phyloP scores from a whole-genome alignment of 306 rosid species.

The Arachis hypogaea region DNA sequence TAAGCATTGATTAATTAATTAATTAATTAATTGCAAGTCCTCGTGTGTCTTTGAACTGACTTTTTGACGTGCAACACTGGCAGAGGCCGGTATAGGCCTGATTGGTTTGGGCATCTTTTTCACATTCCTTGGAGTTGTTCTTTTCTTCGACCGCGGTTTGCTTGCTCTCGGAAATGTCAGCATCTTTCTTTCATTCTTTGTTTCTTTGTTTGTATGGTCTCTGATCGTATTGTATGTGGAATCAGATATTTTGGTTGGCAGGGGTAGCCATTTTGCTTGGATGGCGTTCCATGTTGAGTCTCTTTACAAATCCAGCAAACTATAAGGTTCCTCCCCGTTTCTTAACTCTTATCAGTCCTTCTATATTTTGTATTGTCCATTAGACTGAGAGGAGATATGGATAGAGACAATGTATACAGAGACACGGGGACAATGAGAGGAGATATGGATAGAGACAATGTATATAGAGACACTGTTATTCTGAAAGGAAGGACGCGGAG shows the following conservation, averaged over 20 bases:
- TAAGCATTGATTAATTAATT: constrained; percentile 39
- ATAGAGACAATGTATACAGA: too few species aligned
- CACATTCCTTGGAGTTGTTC: constrained; percentile 77
- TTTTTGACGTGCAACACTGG: constrained; percentile 39
- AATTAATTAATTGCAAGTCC: too few species aligned
- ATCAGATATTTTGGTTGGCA: constrained; percentile 79
- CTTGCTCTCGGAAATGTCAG: constrained; percentile 92
- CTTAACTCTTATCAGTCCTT: too few species aligned
- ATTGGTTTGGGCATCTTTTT: constrained; percentile 83
- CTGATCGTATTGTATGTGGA: constrained; percentile 25
- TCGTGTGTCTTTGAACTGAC: not conserved
- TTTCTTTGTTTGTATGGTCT: not conserved
- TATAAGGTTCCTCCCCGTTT: constrained; percentile 49
- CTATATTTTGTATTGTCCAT: too few species aligned
- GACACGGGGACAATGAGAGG: too few species aligned
- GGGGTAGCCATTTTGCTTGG: constrained; percentile 91
- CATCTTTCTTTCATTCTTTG: constrained; percentile 23
- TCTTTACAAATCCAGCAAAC: constrained; percentile 75
- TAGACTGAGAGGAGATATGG: too few species aligned
- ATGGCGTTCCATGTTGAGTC: constrained; percentile 68
- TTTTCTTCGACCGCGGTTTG: constrained; percentile 89
- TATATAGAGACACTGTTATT: too few species aligned
- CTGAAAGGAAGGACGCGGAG: too few species aligned
- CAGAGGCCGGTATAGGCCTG: constrained; percentile 92
- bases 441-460: too few species aligned